Conservation (phyloP, 129 eudicot genomes). For the Escallonia rubra region DNA sequence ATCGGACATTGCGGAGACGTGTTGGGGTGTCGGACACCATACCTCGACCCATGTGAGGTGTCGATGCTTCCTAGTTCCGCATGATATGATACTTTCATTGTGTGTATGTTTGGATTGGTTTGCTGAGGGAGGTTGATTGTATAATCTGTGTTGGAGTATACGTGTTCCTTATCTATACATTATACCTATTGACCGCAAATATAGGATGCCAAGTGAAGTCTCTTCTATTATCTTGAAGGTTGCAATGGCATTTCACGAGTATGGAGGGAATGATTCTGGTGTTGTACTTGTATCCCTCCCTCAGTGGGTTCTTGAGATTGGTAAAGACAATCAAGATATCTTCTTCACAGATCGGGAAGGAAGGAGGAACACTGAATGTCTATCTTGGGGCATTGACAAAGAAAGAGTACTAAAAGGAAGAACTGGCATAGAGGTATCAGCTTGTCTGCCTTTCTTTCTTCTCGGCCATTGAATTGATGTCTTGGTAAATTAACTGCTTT, state of each 20-base stretch:
- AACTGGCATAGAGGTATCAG: constrained; percentile 53
- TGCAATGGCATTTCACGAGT: constrained; percentile 61
- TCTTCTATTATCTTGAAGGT: constrained; percentile 26
- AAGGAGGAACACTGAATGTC: constrained; percentile 53
- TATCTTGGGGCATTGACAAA: constrained; percentile 74
- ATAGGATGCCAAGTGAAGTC: background rate
- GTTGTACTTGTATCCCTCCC: constrained; percentile 48
- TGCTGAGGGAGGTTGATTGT: too few relatives aligned
- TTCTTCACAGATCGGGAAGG: constrained; percentile 69
- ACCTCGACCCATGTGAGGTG: too few relatives aligned
- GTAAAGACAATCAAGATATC: constrained; percentile 49
- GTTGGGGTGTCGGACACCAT: too few relatives aligned
- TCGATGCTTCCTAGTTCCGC: too few relatives aligned
- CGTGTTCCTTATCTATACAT: too few relatives aligned
- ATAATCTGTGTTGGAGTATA: too few relatives aligned
- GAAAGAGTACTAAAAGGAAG: constrained; percentile 60
- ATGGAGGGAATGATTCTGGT: constrained; percentile 46
- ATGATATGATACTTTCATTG: too few relatives aligned
- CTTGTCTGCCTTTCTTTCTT: background rate
- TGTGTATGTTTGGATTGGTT: too few relatives aligned
- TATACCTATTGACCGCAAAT: too few relatives aligned
- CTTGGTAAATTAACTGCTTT: background rate
- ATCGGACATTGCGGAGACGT: too few relatives aligned
- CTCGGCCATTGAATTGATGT: background rate
- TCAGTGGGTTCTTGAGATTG: constrained; percentile 62